A percentile compares a stretch with the other conserved stretches of the same genome.
phyloP scores from a whole-genome alignment of 768 basidiomycete species.

The Porpolomopsis calyptriformis region DNA sequence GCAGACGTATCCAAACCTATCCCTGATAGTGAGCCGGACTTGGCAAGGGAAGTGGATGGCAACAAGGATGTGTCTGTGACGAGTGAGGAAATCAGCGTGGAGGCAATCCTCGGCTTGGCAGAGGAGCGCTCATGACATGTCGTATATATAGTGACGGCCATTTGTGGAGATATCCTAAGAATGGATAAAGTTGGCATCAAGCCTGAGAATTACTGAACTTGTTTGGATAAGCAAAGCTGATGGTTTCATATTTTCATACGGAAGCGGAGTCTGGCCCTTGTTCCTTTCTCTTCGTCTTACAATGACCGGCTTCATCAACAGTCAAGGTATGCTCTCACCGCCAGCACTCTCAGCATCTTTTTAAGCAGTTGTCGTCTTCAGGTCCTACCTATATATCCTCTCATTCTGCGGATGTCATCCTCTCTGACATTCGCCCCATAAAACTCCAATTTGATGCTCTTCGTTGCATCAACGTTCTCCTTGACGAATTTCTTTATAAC shows the following conservation, averaged over 20 bases:
- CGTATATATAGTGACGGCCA: neutral
- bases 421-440: conserved; percentile 89
- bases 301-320: conserved; percentile 36
- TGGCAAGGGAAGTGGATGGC: neutral
- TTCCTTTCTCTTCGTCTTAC: conserved; percentile 9
- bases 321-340: conserved; percentile 27
- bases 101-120: conserved; percentile 14
- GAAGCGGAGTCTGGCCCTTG: neutral
- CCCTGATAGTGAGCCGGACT: neutral
- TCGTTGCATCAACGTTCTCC: conserved; percentile 61
- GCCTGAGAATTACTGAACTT: neutral
- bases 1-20: too few species aligned
- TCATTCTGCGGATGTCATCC: conserved; percentile 80
- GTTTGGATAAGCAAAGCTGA: neutral
- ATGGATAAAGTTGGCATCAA: neutral
- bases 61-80: too few species aligned
- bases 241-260: neutral
- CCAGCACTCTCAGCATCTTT: conserved; percentile 5
- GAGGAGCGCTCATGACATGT: neutral
- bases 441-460: conserved; percentile 75
- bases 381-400: conserved; percentile 72
- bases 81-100: conserved; percentile 19
- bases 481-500: conserved; percentile 76
- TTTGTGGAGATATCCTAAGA: neutral
- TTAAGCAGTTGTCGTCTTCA: conserved; percentile 16